These are phyloP conservation scores for Pleurozium schreberi DNA, from an alignment of 225 moss, liverwort and hornwort genomes.

Conservation along the genomic window DNA sequence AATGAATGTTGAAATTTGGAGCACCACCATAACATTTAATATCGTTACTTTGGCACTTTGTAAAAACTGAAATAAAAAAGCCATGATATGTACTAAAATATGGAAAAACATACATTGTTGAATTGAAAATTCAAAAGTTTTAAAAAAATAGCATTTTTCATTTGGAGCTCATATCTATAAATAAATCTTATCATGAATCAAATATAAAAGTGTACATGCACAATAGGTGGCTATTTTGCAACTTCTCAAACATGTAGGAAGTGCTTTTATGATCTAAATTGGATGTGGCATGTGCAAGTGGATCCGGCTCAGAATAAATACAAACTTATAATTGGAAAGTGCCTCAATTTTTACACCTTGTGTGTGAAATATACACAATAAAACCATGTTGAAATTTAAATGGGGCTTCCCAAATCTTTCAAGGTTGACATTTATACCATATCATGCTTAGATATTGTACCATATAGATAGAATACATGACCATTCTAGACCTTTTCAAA, in stretches of 20 bases:
- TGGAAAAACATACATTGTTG: rapidly evolving
- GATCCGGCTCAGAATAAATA: rapidly evolving
- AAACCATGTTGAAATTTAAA: no score
- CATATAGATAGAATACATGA: no score
- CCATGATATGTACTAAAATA: not conserved
- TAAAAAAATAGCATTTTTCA: not conserved
- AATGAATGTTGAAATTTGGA: no score
- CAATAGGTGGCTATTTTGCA: not conserved
- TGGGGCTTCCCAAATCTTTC: no score
- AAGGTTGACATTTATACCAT: no score
- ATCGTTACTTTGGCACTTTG: no score
- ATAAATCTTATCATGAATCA: not conserved
- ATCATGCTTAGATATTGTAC: no score
- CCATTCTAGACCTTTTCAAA: no score
- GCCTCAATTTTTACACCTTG: no score
- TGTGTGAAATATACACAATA: no score
- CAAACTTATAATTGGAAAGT: not conserved
- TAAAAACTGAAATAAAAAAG: no score
- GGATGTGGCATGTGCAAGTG: not conserved
- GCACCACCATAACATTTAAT: no score
- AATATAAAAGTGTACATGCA: not conserved
- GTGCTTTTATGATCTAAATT: not conserved
- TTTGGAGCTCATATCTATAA: not conserved
- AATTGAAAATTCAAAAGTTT: not conserved
- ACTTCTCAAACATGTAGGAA: rapidly evolving